Conservation (phyloP, 2,329 filamentous ascomycete genomes). For the Calonectria montana region DNA sequence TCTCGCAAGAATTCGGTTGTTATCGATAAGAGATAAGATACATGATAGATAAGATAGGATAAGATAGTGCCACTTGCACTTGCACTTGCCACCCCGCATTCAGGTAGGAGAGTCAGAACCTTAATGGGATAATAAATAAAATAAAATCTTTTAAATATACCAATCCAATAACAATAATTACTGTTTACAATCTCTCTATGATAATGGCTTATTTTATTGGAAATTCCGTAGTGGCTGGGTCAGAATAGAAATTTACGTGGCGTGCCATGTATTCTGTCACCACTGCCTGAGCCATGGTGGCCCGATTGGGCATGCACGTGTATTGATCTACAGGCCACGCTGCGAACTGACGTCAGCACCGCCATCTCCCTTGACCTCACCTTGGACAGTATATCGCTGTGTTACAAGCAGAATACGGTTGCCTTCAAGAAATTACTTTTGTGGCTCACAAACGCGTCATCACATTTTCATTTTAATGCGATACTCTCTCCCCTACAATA, state of each 20-base stretch:
- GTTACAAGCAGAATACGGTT: background rate
- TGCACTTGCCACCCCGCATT: background rate
- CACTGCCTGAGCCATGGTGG: background rate
- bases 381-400: background rate
- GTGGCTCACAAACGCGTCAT: background rate
- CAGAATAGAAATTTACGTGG: too few relatives aligned
- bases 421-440: background rate
- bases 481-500: background rate
- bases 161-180: too few relatives aligned
- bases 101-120: too few relatives aligned
- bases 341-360: background rate
- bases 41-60: too few relatives aligned
- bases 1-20: background rate
- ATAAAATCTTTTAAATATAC: too few relatives aligned
- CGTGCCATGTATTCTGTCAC: too few relatives aligned
- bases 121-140: too few relatives aligned
- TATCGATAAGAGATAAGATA: slow-evolving; percentile 19
- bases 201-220: too few relatives aligned
- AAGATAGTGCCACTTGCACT: too few relatives aligned
- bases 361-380: background rate
- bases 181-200: too few relatives aligned
- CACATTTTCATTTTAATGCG: background rate
- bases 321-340: background rate
- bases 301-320: background rate
- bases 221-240: too few relatives aligned